A percentile compares a stretch with the other conserved stretches of the same genome.
phyloP scores from a whole-genome alignment of 768 basidiomycete species.

The Leccinum subtestaceum region DNA sequence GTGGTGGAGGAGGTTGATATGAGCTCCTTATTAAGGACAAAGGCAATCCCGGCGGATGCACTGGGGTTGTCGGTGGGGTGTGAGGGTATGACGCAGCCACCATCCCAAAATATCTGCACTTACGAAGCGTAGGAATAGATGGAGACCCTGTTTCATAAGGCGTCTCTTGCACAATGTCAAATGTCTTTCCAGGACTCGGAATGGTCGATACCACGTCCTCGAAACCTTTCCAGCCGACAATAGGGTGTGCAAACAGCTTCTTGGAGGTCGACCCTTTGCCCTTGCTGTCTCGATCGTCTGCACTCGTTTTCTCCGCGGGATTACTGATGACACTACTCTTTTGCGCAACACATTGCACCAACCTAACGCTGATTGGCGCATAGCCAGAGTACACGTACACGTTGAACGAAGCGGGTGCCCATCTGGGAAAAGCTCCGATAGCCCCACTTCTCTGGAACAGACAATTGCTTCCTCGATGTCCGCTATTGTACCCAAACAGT shows the following conservation, averaged over 20 bases:
- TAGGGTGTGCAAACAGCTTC: constrained; percentile 82
- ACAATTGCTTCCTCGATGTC: too few relatives aligned
- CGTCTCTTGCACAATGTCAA: constrained; percentile 66
- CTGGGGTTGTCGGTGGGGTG: too few relatives aligned
- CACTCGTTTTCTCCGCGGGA: constrained; percentile 54
- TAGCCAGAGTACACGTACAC: constrained; percentile 92
- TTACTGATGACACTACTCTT: constrained; percentile 87
- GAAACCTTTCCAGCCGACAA: constrained; percentile 96
- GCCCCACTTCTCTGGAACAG: too few relatives aligned
- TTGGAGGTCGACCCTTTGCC: constrained; percentile 37
- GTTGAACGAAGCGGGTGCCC: background rate
- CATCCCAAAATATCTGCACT: constrained; percentile 22
- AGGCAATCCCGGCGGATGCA: too few relatives aligned
- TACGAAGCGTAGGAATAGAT: constrained; percentile 33
- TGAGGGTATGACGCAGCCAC: background rate
- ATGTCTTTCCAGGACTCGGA: constrained; percentile 65
- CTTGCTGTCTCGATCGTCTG: constrained; percentile 38
- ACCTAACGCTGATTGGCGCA: constrained; percentile 86
- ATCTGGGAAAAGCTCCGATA: too few relatives aligned
- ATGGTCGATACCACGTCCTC: constrained; percentile 77
- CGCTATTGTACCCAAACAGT: too few relatives aligned
- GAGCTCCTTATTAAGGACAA: too few relatives aligned
- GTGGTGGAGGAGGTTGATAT: too few relatives aligned
- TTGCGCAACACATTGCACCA: constrained; percentile 91
- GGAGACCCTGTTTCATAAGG: constrained; percentile 28